Percentiles rank a stretch among this genome's conserved stretches.
Conservation (phyloP, 208 protist species). For the Perkinsela sp. region DNA sequence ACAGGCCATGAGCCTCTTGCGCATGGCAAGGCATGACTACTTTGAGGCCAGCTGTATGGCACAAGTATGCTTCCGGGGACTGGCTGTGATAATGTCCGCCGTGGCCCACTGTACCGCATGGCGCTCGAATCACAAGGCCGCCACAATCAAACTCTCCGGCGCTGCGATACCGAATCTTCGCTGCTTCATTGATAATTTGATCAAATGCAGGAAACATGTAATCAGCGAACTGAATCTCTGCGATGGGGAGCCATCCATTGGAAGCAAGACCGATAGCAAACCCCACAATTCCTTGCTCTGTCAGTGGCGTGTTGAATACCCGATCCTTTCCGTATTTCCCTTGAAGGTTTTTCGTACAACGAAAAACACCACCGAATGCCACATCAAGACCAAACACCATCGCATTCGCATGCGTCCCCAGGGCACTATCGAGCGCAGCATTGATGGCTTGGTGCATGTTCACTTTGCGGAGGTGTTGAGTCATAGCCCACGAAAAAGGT, state of each 20-base stretch:
- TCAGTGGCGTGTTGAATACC: constrained; percentile 86
- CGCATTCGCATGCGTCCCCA: constrained; percentile 45
- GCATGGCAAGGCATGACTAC: constrained; percentile 40
- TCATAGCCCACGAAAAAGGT: too few relatives aligned
- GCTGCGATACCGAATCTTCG: constrained; percentile 89
- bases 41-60: constrained; percentile 69
- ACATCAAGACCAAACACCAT: constrained; percentile 86
- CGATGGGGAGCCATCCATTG: constrained; percentile 61
- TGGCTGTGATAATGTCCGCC: constrained; percentile 89
- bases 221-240: constrained; percentile 93
- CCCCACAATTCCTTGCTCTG: constrained; percentile 84
- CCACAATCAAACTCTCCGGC: constrained; percentile 71
- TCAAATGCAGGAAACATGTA: constrained; percentile 95
- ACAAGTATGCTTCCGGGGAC: constrained; percentile 76
- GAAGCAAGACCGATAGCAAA: constrained; percentile 83
- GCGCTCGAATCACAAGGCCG: constrained; percentile 69
- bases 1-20: constrained; percentile 46
- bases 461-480: too few relatives aligned
- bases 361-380: constrained; percentile 86
- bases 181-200: constrained; percentile 91
- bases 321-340: constrained; percentile 56
- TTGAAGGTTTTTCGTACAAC: constrained; percentile 43
- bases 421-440: constrained; percentile 65
- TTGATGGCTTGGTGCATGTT: constrained; percentile 80
- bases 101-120: constrained; percentile 84